Percentiles rank a stretch among this genome's conserved stretches.
Evolutionary conservation across 1,284 basidiomycete genomes (phyloP).

Genomic region (Rhodotorula sp.): DNA sequence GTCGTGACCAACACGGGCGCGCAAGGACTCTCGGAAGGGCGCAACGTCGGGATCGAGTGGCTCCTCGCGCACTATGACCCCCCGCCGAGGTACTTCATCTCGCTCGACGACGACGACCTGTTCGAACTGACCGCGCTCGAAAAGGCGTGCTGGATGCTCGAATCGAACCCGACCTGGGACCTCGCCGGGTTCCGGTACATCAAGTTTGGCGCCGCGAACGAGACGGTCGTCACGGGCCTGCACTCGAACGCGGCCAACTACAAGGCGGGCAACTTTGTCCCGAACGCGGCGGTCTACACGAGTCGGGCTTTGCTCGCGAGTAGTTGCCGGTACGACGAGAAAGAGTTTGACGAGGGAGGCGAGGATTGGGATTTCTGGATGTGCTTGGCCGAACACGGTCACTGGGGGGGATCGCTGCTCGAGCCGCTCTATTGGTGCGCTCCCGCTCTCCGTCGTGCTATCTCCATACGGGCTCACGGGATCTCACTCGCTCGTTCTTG

Average conservation of each 20-base stretch:
- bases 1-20: slow-evolving; percentile 31
- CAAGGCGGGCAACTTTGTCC: slow-evolving; percentile 37
- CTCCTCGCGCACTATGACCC: slow-evolving; percentile 14
- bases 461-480: background rate
- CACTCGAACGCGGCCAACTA: slow-evolving; percentile 31
- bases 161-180: slow-evolving; percentile 37
- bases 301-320: slow-evolving; percentile 11
- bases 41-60: slow-evolving; percentile 37
- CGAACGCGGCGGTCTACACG: slow-evolving; percentile 39
- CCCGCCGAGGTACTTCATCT: slow-evolving; percentile 25
- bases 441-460: too few species aligned
- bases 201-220: slow-evolving; percentile 39
- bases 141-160: slow-evolving; percentile 41
- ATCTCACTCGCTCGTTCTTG: background rate
- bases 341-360: slow-evolving; percentile 32
- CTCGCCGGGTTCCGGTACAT: slow-evolving; percentile 38
- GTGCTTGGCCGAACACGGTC: slow-evolving; percentile 37
- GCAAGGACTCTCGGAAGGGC: slow-evolving; percentile 23
- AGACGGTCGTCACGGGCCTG: slow-evolving; percentile 39
- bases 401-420: slow-evolving; percentile 38
- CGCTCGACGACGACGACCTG: slow-evolving; percentile 41
- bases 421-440: slow-evolving; percentile 40
- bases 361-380: slow-evolving; percentile 45
- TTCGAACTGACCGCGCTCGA: slow-evolving; percentile 41
- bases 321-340: slow-evolving; percentile 36